These are phyloP conservation scores for Sclerotinia nivalis DNA, from an alignment of 2,329 filamentous ascomycete genomes.

Conservation along the genomic window DNA sequence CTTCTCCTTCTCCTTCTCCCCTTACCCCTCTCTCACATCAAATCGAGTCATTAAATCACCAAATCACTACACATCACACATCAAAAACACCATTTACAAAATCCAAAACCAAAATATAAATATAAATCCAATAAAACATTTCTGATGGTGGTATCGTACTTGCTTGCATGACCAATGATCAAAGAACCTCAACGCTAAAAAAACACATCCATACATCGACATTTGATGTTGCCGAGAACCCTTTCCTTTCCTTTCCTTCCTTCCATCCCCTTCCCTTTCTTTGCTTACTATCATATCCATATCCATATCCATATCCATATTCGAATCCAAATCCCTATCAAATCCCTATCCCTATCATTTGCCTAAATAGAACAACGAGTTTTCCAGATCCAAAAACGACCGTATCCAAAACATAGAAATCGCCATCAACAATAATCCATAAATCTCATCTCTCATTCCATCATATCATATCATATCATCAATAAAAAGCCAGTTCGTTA, in stretches of 20 bases:
- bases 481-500: background rate
- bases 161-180: background rate
- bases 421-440: background rate
- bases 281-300: background rate
- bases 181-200: conserved; percentile 5
- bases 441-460: conserved; percentile 9
- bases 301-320: background rate
- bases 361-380: background rate
- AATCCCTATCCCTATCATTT: background rate
- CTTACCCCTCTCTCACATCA: background rate
- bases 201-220: conserved; percentile 1
- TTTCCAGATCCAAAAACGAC: conserved; percentile 12
- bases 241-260: background rate
- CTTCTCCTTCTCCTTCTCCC: background rate
- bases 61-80: background rate
- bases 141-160: conserved; percentile 17
- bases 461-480: conserved; percentile 3
- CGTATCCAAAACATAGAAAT: background rate
- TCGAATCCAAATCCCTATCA: background rate
- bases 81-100: background rate
- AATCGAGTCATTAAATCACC: background rate
- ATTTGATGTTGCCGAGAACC: background rate
- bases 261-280: background rate
- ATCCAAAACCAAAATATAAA: background rate
- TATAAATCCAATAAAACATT: background rate